Base-by-base conservation (phyloP, 768 basidiomycete genomes). In the Cubamyces lactineus region DNA sequence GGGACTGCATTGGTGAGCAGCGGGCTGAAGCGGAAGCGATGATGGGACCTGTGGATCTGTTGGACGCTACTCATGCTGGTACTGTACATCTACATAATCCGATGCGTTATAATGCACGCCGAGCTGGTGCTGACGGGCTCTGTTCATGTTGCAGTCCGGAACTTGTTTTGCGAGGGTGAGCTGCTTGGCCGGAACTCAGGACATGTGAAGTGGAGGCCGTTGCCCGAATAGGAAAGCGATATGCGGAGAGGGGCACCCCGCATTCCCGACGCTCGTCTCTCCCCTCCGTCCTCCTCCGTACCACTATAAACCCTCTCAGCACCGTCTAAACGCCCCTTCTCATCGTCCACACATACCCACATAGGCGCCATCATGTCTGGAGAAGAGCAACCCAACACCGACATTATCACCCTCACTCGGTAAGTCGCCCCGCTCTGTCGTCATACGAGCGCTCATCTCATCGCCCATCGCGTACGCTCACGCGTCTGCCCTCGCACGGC, bases 401-500 rank as follows among this genome's bases (percentile, higher is more conserved):
- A 97, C 73, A 79, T 97, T 68, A 91, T 96, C 77, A 97, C 95
- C 51, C 84, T 97, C 71, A 97, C 95, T 63, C 85, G 94, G 93
- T 94, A 72, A 41, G 85, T 66, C 39, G 24, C 28, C 40, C 30
- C 19, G 53, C 38, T 58, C 28, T 43, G 45, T 19, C 62, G 46
- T 58, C 23, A 38, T 28, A 23, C 56, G 45, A 34, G 57, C 62
- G 57, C 62, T 63, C 56, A 45, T 38, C 56, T 60, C n/a, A 42
- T 28, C 48, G 47, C 61, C 62, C 53, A 40, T 49, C 42, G 21
- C 34, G 34, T 11, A 4, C 11, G 5, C 34, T 34, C 34, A 34
- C 26, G 23, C 55, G 26, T 28, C 43, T 53, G 52, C 54, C 24
- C 62, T 49, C 52, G 46, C 50, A 53, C 57, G 3, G 50, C 53